Evolutionary conservation across 768 basidiomycete genomes (phyloP).

Genomic region (Lyophyllum semitale): DNA sequence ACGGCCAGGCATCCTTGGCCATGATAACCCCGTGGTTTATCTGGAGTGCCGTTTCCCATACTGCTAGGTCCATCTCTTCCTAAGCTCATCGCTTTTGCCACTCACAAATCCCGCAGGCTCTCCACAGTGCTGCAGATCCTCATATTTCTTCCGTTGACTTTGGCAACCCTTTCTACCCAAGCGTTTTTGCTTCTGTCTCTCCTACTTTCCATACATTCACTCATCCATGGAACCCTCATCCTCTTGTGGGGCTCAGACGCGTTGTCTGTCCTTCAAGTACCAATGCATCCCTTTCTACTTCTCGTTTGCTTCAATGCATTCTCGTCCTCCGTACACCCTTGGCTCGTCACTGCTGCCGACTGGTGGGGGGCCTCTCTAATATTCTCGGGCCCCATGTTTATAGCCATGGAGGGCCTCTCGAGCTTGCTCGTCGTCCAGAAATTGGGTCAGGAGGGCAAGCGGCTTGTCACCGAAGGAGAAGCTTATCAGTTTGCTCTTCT

Average conservation of each 20-base stretch:
- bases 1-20: conserved; percentile 4
- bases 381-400: conserved; percentile 75
- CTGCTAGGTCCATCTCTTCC: conserved; percentile 49
- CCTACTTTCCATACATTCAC: conserved; percentile 71
- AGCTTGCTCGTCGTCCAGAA: conserved; percentile 83
- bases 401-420: conserved; percentile 82
- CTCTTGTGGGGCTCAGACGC: conserved; percentile 71
- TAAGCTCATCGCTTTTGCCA: background rate
- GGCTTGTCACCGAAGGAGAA: conserved; percentile 70
- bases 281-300: conserved; percentile 84
- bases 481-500: conserved; percentile 76
- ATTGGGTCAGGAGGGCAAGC: conserved; percentile 75
- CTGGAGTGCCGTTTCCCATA: conserved; percentile 66
- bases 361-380: conserved; percentile 77
- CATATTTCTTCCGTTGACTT: conserved; percentile 80
- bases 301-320: conserved; percentile 87
- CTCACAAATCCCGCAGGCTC: conserved; percentile 43
- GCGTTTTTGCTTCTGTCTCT: conserved; percentile 84
- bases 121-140: conserved; percentile 81
- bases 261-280: conserved; percentile 79
- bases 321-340: conserved; percentile 61
- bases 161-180: conserved; percentile 77
- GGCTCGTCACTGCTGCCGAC: conserved; percentile 54
- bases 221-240: conserved; percentile 81
- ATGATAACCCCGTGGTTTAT: conserved; percentile 64